phyloP scores from a whole-genome alignment of 441 rosid species.

The Gossypium laxum region DNA sequence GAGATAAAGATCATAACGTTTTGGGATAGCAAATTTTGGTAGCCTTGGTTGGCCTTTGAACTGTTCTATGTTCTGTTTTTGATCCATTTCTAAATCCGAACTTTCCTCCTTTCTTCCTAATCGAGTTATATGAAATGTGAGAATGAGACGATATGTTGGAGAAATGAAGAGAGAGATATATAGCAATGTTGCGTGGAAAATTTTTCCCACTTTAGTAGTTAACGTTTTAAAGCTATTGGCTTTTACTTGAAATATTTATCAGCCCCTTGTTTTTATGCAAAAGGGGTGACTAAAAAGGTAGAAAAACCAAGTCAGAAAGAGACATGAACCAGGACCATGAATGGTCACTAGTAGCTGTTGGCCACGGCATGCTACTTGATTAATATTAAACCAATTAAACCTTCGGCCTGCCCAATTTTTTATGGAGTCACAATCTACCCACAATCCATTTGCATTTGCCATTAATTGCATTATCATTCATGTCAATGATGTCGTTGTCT shows the following conservation, averaged over 20 bases:
- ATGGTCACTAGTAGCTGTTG: background rate
- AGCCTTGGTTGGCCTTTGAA: slow-evolving; percentile 79
- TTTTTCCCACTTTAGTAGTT: background rate
- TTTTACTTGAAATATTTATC: too few species aligned
- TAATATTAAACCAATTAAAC: background rate
- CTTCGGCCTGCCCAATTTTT: background rate
- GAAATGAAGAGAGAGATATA: background rate
- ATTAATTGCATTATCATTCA: background rate
- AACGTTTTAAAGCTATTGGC: background rate
- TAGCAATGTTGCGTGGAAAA: background rate
- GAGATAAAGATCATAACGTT: slow-evolving; percentile 58
- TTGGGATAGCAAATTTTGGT: slow-evolving; percentile 70
- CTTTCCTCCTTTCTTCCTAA: background rate
- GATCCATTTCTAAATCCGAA: background rate
- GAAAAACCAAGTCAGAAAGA: background rate
- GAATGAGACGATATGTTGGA: background rate
- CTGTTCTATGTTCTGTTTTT: slow-evolving; percentile 43
- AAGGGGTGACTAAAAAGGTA: background rate
- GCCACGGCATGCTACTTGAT: background rate
- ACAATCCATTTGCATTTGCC: background rate
- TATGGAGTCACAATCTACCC: background rate
- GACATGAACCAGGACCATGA: background rate
- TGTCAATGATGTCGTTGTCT: background rate
- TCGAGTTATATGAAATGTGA: background rate
- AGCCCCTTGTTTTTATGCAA: background rate